phyloP scores from a whole-genome alignment of 176 grass and related monocot genomes.

The Luzula sylvatica region DNA sequence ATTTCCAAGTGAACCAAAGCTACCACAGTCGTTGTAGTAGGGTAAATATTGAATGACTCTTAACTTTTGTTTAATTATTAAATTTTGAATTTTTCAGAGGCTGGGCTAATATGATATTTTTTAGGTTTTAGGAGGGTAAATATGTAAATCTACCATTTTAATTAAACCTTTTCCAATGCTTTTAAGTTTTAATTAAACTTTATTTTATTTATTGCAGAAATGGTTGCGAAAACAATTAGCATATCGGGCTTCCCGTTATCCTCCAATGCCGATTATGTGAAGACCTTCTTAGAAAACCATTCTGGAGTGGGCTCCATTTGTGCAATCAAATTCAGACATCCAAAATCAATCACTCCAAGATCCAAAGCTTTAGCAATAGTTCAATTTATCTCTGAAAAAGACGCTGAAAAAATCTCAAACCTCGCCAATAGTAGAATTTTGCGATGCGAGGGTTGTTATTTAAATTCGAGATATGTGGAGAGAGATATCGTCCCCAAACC shows the following conservation, averaged over 20 bases:
- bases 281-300: slow-evolving; percentile 39
- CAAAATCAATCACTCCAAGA: slow-evolving; percentile 29
- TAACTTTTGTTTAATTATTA: no score
- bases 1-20: not conserved
- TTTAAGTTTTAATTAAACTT: no score
- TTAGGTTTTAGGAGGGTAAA: no score
- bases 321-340: slow-evolving; percentile 64
- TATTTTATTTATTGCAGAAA: slow-evolving; percentile 6
- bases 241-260: slow-evolving; percentile 37
- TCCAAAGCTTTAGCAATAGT: slow-evolving; percentile 55
- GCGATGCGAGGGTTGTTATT: slow-evolving; percentile 10
- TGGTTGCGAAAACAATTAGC: slow-evolving; percentile 45
- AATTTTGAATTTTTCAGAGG: no score
- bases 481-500: slow-evolving; percentile 70
- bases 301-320: slow-evolving; percentile 31
- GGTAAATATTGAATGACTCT: no score
- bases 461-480: slow-evolving; percentile 27
- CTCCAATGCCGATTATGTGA: slow-evolving; percentile 35
- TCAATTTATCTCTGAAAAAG: slow-evolving; percentile 41
- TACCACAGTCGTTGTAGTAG: slow-evolving; percentile 4
- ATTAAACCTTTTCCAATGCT: no score
- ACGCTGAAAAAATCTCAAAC: slow-evolving; percentile 27
- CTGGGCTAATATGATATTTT: no score
- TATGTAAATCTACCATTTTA: no score
- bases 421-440: slow-evolving; percentile 1